Base-by-base conservation (phyloP, 345 rosid species). In the Syzygium aqueum region DNA sequence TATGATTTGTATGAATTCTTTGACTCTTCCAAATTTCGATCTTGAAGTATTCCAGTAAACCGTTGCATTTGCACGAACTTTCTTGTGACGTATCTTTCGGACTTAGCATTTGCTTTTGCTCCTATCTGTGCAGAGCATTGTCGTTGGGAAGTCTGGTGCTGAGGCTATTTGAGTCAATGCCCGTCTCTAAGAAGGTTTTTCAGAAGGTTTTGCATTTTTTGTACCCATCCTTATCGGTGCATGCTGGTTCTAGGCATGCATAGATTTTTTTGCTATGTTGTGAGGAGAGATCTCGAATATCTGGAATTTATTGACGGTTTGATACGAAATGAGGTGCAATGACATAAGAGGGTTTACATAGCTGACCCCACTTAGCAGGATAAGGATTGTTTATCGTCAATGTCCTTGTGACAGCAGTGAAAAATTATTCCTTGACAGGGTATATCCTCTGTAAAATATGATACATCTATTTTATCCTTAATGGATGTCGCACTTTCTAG, bases 111-210 rank as follows among this genome's bases (percentile, higher is more conserved):
- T 83, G 52, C 85, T 83, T 46, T 46, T 23, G 54, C 53, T n/a
- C 33, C 37, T 49, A 43, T 51, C n/a, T 84, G 56, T 84, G 54
- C 85, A 84, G 85, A 52, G 56, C 17, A 84, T 84, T 52, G 37
- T 84, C 85, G 37, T 15, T 84, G 53, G 85, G 88, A 77, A 78
- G 52, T 86, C 84, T 30, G 51, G 61, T 83, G 84, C 65, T 82
- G 82, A 78, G 82, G 87, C 83, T 30, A 33, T 53, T 85, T 85
- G 77, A 84, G 53, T 53, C 88, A 82, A 90, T 90, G 92, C 92
- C 90, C 22, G 73, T 85, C 53, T 30, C 84, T 17, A 89, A 89
- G 88, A 89, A 89, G 92, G 92, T 87, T 40, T 51, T 85, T 33
- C 61, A 52, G 53, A 40, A 77, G 37, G 51, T 85, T 49, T 53